Conservation (phyloP, 768 basidiomycete genomes). For the Mrakia gelida region DNA sequence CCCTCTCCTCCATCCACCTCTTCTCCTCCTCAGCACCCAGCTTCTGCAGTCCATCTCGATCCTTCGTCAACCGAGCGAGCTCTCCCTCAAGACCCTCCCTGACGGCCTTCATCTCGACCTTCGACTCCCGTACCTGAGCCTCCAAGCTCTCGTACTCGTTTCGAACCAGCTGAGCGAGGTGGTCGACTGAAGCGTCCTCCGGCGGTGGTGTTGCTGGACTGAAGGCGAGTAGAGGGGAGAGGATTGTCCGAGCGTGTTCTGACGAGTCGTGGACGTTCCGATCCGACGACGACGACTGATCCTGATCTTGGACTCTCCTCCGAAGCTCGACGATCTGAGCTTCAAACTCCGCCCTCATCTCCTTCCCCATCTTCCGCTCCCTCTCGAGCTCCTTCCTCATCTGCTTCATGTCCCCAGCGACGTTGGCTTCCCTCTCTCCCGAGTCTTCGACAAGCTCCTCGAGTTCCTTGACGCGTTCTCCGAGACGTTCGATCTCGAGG, state of each 20-base stretch:
- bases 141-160: constrained; percentile 28
- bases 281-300: not conserved
- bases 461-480: constrained; percentile 28
- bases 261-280: not conserved
- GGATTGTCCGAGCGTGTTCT: constrained; percentile 22
- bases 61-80: constrained; percentile 37
- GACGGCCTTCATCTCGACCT: constrained; percentile 43
- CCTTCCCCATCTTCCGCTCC: constrained; percentile 8
- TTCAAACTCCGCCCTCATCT: constrained; percentile 39
- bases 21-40: constrained; percentile 32
- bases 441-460: constrained; percentile 28
- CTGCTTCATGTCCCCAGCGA: constrained; percentile 13
- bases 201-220: not conserved
- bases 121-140: not conserved
- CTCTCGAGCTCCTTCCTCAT: constrained; percentile 15
- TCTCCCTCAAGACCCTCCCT: constrained; percentile 44
- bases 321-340: constrained; percentile 29
- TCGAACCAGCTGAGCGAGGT: constrained; percentile 23
- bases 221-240: constrained; percentile 18
- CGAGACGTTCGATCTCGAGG: constrained; percentile 34
- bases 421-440: constrained; percentile 19
- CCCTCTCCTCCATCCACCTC: constrained; percentile 25
- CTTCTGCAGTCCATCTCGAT: constrained; percentile 36
- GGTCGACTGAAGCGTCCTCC: constrained; percentile 26
- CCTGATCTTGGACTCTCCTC: not conserved